phyloP scores from a whole-genome alignment of 257 asterid species.

The Capsicum rhomboideum region DNA sequence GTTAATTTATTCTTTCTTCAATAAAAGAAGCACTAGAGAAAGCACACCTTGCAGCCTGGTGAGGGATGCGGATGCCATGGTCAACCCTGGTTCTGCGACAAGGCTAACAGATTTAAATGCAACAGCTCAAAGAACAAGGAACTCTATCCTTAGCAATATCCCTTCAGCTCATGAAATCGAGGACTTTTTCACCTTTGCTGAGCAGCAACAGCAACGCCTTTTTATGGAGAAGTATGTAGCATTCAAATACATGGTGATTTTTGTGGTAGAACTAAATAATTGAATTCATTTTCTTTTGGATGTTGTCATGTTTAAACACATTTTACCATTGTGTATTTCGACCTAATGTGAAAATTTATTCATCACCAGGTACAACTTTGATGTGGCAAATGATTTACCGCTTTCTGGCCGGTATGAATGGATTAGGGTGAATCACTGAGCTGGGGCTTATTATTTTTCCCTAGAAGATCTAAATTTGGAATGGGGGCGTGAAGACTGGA shows the following conservation, averaged over 20 bases:
- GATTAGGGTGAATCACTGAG: slow-evolving; percentile 32
- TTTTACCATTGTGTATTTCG: background rate
- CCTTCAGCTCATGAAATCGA: slow-evolving; percentile 53
- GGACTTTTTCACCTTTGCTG: slow-evolving; percentile 46
- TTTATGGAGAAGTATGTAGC: slow-evolving; percentile 54
- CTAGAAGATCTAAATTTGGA: background rate
- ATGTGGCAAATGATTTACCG: slow-evolving; percentile 39
- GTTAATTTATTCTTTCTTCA: background rate
- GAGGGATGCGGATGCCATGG: slow-evolving; percentile 21
- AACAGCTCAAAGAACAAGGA: slow-evolving; percentile 22
- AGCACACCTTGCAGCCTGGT: slow-evolving; percentile 53
- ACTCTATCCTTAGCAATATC: slow-evolving; percentile 18
- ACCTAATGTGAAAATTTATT: background rate
- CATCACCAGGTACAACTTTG: slow-evolving; percentile 65
- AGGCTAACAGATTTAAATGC: slow-evolving; percentile 21
- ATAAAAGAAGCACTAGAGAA: slow-evolving; percentile 54
- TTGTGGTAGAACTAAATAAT: background rate
- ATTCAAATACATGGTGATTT: too few relatives aligned
- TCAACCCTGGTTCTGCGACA: slow-evolving; percentile 42
- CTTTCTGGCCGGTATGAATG: slow-evolving; percentile 77
- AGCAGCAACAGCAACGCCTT: slow-evolving; percentile 40
- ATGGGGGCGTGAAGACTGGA: background rate
- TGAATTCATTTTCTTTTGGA: background rate
- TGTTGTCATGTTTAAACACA: background rate
- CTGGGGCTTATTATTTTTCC: background rate